Base-by-base conservation (phyloP, 441 rosid genomes). In the Adansonia gregorii region DNA sequence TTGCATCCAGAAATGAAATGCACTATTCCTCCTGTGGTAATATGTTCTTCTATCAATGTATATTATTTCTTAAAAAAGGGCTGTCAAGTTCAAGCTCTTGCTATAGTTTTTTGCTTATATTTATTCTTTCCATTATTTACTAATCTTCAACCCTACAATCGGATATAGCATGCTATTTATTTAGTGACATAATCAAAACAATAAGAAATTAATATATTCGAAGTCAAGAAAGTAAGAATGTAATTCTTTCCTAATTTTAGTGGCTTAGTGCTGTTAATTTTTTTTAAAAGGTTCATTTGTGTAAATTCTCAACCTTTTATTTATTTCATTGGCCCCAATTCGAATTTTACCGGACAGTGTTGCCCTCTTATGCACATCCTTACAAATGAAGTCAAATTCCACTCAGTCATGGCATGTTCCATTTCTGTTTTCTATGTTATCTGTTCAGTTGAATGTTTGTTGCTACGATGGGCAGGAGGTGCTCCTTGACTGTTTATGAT, bases 1-100 rank as follows among this genome's bases (percentile, higher is more conserved):
- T 46, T 76, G 51, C 77, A 73, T 78, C 80, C 77, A 12, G 88
- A 82, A 85, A 78, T 80, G 43, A 79, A 86, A 77, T 49, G 72
- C 79, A 45, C 73, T 63, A 73, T 75, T 66, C 72, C 76, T 58
- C 27, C 41, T 35, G 41, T 56, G 88, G 88, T 89, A 85, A 76
- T 73, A 41, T 39, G 35, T 75, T 78, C 74, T 70, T 56, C 61
- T 56, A 64, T 45, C 54, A 72, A 65, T 77, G 22, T 35, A 35
- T 35, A 66, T 54, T 6, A 31, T 78, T 67, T 12, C 69, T 24
- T 22, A 9, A 24, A 6, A 61, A 49, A 43, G 41, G 15, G 8
- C 19, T 52, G 46, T 58, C 14, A 43, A 24, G 17, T 24, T 19
- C 45, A 43, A 31, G 39, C 9, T 74, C 6, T 60, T 61, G 64